Evolutionary conservation across 1,284 basidiomycete genomes (phyloP).

Genomic region (Cryptococcus sp.): DNA sequence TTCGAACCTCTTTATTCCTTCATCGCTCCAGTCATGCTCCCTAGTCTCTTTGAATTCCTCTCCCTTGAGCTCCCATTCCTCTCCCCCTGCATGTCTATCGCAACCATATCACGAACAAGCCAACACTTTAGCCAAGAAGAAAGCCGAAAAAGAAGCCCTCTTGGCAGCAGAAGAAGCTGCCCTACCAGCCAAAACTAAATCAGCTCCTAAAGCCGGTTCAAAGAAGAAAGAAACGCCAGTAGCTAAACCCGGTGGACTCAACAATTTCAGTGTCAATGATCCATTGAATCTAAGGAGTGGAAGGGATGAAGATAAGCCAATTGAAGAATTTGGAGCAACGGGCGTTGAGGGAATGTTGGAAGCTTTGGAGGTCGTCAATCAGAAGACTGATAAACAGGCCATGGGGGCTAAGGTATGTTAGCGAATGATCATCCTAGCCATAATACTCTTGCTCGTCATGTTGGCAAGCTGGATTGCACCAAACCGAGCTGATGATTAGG

Average conservation of each 20-base stretch:
- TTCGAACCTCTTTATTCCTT: too few relatives aligned
- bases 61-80: too few relatives aligned
- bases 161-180: conserved; percentile 77
- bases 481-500: conserved; percentile 50
- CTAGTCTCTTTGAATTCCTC: too few relatives aligned
- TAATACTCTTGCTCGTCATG: not conserved
- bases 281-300: conserved; percentile 60
- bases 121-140: conserved; percentile 45
- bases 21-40: too few relatives aligned
- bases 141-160: conserved; percentile 51
- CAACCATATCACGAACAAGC: not conserved
- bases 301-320: conserved; percentile 24
- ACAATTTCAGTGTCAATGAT: conserved; percentile 50
- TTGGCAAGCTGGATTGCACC: not conserved
- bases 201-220: conserved; percentile 35
- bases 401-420: conserved; percentile 55
- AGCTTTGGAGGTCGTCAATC: conserved; percentile 79
- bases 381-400: conserved; percentile 87
- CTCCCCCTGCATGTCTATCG: not conserved
- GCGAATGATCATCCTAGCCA: not conserved
- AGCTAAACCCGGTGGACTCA: conserved; percentile 15
- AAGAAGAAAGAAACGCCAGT: conserved; percentile 34
- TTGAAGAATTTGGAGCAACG: conserved; percentile 67
- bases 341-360: conserved; percentile 92
- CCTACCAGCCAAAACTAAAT: conserved; percentile 60